Conservation (phyloP, 331 rosid genomes). For the Telfairia occidentalis region DNA sequence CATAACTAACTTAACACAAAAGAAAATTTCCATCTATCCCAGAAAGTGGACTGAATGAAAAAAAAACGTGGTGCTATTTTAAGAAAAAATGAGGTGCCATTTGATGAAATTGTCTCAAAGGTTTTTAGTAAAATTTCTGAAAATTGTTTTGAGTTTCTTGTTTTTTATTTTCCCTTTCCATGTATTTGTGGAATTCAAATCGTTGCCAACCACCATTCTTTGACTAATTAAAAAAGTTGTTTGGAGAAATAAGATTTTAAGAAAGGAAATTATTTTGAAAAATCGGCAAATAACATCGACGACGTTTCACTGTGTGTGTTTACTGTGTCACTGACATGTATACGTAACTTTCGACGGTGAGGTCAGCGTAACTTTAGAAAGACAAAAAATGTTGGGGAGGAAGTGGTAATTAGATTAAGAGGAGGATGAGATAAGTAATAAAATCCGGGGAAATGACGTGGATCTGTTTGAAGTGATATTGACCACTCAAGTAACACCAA, state of each 20-base stretch:
- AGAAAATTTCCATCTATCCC: not conserved
- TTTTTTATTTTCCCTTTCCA: not conserved
- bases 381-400: not conserved
- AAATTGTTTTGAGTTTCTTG: not conserved
- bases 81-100: not conserved
- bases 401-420: not conserved
- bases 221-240: not conserved
- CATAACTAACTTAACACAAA: not conserved
- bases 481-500: slow-evolving; percentile 28
- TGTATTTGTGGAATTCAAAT: not conserved
- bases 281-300: not conserved
- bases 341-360: not conserved
- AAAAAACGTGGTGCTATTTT: not conserved
- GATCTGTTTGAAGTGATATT: slow-evolving; percentile 21
- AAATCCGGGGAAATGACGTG: slow-evolving; percentile 30
- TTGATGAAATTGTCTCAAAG: not conserved
- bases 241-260: not conserved
- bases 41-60: not conserved
- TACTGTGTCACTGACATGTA: not conserved
- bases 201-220: not conserved
- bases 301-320: not conserved
- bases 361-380: not conserved
- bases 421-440: not conserved
- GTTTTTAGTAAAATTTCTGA: not conserved
- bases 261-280: not conserved